Base-by-base conservation (phyloP, 75 land plant genomes). In the Selaginella moellendorffii region DNA sequence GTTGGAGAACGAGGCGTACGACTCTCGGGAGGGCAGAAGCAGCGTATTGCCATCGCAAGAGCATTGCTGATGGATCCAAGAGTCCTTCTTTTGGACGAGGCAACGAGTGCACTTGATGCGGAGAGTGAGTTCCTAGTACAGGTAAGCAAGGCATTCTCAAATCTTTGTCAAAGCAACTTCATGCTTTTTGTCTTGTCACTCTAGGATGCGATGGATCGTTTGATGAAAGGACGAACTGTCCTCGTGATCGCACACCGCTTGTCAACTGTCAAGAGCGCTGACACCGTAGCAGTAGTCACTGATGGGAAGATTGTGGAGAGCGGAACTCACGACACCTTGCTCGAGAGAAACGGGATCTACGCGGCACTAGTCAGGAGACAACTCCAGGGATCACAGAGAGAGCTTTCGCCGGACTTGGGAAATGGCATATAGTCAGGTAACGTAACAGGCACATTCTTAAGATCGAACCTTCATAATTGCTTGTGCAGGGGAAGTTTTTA, bases 21-120 rank as follows among this genome's bases (percentile, higher is more conserved):
- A 73, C 82, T 95, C 29, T 95, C 99, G 24, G 99, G 99, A 36
- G 99, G 99, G 0, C 99, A 95, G 72, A 95, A 95, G 65, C 99
- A 95, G 31, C 78, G 99, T 59, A 74, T 95, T 31, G 96, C 99
- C 23, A 95, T 95, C 28, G 99, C 99, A 28, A 84, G 99, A 65
- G 99, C 99, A 21, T 72, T 95, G 19, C 70, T 95, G 24, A 95
- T 95, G 99, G 74, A 95, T 63, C 87, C 99, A 2, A 71, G 73
- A 54, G 76, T 95, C 54, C 85, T 95, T 9, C 81, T 95, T 1
- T 42, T 95, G 68, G 99, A 95, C 69, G 99, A 95, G 71, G 99
- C 99, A 42, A 95, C 99, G 23, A 95, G 99, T 78, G 99, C 99
- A n/a, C 68, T 95, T 24, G 99, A 95, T 77, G 99, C 99, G 42